These are phyloP conservation scores for Fusarium sp. DNA, from an alignment of 2,329 filamentous ascomycete species.

Conservation along the genomic window DNA sequence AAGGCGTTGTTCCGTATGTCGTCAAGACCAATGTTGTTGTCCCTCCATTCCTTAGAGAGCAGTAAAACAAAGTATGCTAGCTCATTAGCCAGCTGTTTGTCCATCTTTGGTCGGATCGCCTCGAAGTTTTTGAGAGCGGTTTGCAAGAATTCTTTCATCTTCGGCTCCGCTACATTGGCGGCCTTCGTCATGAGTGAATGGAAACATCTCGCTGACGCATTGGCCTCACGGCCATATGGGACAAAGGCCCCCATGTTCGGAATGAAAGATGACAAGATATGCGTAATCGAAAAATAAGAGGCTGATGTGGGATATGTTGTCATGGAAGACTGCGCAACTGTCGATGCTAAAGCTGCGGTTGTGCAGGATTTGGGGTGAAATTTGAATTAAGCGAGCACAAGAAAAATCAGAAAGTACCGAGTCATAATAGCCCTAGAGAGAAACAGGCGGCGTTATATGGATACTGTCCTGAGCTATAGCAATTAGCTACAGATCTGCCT, in stretches of 20 bases:
- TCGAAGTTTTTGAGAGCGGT: accelerated
- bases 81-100: background rate
- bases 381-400: background rate
- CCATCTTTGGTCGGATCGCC: no score
- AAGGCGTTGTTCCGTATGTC: background rate
- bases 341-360: slow-evolving; percentile 41
- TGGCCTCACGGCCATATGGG: accelerated
- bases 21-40: background rate
- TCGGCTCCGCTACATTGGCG: no score
- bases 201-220: accelerated
- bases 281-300: background rate
- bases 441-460: background rate
- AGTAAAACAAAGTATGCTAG: background rate
- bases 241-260: background rate
- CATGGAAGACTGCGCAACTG: slow-evolving; percentile 16
- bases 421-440: background rate
- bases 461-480: background rate
- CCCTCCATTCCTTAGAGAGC: no score
- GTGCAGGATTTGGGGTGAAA: slow-evolving; percentile 13
- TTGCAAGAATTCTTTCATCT: no score
- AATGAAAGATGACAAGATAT: accelerated
- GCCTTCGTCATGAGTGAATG: no score
- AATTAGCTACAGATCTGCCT: background rate
- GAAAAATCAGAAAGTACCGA: background rate
- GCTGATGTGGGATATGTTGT: background rate